phyloP scores from a whole-genome alignment of 2,329 filamentous ascomycete species.

The Thelonectria discophora region DNA sequence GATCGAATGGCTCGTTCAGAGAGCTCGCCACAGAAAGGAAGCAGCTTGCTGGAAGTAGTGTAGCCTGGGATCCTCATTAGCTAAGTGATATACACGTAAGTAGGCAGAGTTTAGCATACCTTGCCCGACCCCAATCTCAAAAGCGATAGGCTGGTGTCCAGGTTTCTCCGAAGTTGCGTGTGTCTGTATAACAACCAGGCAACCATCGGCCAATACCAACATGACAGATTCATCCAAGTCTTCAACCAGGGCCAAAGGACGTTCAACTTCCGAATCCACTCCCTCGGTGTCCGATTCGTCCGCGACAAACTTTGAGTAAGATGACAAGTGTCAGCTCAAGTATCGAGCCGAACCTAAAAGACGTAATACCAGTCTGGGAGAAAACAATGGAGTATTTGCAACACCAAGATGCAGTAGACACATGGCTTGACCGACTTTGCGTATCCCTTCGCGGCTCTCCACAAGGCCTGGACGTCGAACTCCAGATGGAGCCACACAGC shows the following conservation, averaged over 20 bases:
- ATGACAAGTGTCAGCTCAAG: background rate
- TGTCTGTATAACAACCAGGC: background rate
- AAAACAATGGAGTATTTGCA: background rate
- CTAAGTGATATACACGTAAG: background rate
- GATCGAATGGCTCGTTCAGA: background rate
- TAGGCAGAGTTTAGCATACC: background rate
- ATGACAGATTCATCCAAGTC: background rate
- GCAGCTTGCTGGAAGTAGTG: background rate
- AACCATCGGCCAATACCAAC: background rate
- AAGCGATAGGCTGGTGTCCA: background rate
- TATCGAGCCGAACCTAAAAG: background rate
- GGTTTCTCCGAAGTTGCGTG: background rate
- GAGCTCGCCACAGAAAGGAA: slow-evolving; percentile 1
- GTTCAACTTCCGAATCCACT: background rate
- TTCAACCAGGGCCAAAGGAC: background rate
- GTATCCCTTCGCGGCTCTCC: slow-evolving; percentile 1
- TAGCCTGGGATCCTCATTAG: background rate
- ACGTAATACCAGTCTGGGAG: slow-evolving; percentile 10
- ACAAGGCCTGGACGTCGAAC: background rate
- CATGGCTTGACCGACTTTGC: slow-evolving; percentile 2
- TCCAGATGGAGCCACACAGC: slow-evolving; percentile 11
- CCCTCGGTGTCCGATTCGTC: background rate
- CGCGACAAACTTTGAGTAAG: background rate
- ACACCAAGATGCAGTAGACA: background rate
- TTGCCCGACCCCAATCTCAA: background rate